These are phyloP conservation scores for Termitomyces sp. DNA, from an alignment of 768 basidiomycete species.

Conservation along the genomic window DNA sequence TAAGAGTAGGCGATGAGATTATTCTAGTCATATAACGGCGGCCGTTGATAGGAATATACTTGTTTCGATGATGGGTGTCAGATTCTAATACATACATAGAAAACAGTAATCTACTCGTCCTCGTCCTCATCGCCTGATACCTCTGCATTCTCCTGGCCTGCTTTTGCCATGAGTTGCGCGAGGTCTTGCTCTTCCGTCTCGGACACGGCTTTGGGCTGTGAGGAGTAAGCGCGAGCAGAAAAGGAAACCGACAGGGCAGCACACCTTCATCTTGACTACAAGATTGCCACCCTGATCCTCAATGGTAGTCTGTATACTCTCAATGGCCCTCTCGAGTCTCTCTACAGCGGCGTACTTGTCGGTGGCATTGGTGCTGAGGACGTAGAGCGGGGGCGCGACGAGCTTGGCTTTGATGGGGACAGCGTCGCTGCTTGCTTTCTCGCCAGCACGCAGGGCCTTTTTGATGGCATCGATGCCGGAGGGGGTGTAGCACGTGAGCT, in stretches of 20 bases:
- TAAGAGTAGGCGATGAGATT: neutral
- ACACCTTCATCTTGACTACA: slow-evolving; percentile 94
- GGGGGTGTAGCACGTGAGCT: slow-evolving; percentile 93
- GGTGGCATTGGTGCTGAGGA: slow-evolving; percentile 92
- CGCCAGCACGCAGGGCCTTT: slow-evolving; percentile 84
- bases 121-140: slow-evolving; percentile 94
- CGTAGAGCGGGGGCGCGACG: slow-evolving; percentile 94
- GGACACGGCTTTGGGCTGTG: slow-evolving; percentile 93
- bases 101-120: slow-evolving; percentile 38
- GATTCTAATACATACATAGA: too few species aligned
- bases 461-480: slow-evolving; percentile 97
- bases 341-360: slow-evolving; percentile 97
- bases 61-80: too few species aligned
- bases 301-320: slow-evolving; percentile 81
- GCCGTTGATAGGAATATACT: too few species aligned
- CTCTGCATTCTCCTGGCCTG: slow-evolving; percentile 90
- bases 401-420: slow-evolving; percentile 97
- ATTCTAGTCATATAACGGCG: too few species aligned
- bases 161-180: slow-evolving; percentile 95
- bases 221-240: neutral
- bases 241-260: neutral
- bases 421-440: slow-evolving; percentile 78
- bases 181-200: slow-evolving; percentile 98
- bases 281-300: slow-evolving; percentile 81
- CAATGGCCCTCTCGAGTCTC: slow-evolving; percentile 88